These are phyloP conservation scores for Bocquillonia castaneifolia DNA, from an alignment of 441 rosid genomes.

Conservation along the genomic window DNA sequence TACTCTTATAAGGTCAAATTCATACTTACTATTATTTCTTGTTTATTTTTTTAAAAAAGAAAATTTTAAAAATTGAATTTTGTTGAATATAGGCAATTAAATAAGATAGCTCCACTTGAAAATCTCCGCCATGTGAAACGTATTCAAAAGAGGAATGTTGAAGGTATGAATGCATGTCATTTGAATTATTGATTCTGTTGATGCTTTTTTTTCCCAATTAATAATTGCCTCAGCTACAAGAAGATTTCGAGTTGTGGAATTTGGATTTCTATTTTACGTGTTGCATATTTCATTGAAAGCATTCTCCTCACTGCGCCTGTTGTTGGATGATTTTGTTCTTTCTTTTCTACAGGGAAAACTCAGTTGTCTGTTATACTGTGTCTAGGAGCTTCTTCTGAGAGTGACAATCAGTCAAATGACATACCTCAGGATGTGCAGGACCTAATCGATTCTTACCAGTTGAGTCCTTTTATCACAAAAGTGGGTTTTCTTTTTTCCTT, in stretches of 20 bases:
- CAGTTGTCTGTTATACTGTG: constrained; percentile 65
- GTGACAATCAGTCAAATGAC: constrained; percentile 29
- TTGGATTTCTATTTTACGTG: too few relatives aligned
- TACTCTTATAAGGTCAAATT: constrained; percentile 49
- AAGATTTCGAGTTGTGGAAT: too few relatives aligned
- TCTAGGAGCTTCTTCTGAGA: constrained; percentile 44
- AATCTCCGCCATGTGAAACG: constrained; percentile 75
- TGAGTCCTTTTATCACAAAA: constrained; percentile 73
- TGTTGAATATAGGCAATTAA: constrained; percentile 41
- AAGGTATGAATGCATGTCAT: constrained; percentile 23
- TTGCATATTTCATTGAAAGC: too few relatives aligned
- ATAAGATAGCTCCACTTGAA: constrained; percentile 64
- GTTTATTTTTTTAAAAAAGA: background rate
- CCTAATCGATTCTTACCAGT: constrained; percentile 52
- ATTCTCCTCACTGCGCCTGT: background rate
- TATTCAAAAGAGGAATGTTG: constrained; percentile 44
- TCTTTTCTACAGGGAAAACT: constrained; percentile 44
- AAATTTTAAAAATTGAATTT: background rate
- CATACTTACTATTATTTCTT: background rate
- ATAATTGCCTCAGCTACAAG: background rate
- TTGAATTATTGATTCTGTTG: background rate
- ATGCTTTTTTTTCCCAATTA: background rate
- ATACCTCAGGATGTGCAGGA: constrained; percentile 50
- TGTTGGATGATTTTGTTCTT: background rate
- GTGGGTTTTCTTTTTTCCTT: constrained; percentile 45